These are phyloP conservation scores for Fusarium miscanthi DNA, from an alignment of 2,329 filamentous ascomycete genomes.

Conservation along the genomic window DNA sequence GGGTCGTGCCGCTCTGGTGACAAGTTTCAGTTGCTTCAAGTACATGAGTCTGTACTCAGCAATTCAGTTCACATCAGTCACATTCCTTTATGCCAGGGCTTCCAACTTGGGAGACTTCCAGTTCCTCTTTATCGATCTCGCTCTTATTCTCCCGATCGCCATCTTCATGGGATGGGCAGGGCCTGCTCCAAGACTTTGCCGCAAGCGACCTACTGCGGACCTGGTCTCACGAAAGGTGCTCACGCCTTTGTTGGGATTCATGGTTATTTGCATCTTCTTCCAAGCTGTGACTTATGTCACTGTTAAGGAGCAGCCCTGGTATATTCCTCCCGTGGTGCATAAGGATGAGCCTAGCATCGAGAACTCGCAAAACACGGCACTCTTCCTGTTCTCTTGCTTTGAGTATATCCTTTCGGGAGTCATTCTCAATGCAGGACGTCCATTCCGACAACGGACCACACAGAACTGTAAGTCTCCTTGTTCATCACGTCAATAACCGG, in stretches of 20 bases:
- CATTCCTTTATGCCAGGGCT: constrained; percentile 92
- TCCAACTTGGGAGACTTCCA: constrained; percentile 98
- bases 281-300: constrained; percentile 79
- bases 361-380: constrained; percentile 92
- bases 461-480: constrained; percentile 74
- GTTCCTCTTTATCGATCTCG: constrained; percentile 94
- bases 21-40: constrained; percentile 99
- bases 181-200: constrained; percentile 79
- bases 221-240: constrained; percentile 94
- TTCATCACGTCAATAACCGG: too few relatives aligned
- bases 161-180: constrained; percentile 99
- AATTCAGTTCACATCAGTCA: constrained; percentile 98
- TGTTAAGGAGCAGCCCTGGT: constrained; percentile 87
- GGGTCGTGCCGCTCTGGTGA: constrained; percentile 94
- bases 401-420: constrained; percentile 94
- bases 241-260: constrained; percentile 88
- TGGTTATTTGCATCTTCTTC: constrained; percentile 80
- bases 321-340: constrained; percentile 81
- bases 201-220: constrained; percentile 90
- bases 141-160: constrained; percentile 93
- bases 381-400: constrained; percentile 92
- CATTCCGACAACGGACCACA: constrained; percentile 83
- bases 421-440: constrained; percentile 89
- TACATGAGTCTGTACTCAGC: constrained; percentile 99
- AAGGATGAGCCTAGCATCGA: constrained; percentile 84